These are phyloP conservation scores for Mortierella hygrophila DNA, from an alignment of 192 early-diverging fungal species.

Conservation along the genomic window DNA sequence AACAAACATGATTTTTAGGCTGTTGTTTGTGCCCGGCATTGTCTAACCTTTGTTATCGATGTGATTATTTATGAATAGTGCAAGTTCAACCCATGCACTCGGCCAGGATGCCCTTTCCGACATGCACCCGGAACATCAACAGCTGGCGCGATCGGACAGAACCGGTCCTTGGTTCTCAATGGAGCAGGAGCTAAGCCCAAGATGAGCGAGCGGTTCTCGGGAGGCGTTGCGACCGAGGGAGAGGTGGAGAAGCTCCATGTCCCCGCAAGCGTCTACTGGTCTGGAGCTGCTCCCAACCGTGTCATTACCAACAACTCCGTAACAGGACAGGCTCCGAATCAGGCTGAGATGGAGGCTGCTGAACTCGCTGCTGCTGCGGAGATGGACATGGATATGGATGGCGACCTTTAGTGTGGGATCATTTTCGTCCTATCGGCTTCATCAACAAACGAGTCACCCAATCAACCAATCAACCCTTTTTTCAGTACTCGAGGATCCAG, in stretches of 20 bases:
- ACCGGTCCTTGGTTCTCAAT: constrained; percentile 43
- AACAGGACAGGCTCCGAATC: not conserved
- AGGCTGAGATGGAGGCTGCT: constrained; percentile 5
- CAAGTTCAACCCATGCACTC: constrained; percentile 55
- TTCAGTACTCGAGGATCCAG: not conserved
- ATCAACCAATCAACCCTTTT: not conserved
- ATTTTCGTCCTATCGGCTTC: not conserved
- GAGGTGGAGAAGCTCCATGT: constrained; percentile 49
- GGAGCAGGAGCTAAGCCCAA: not conserved
- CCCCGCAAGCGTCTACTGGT: constrained; percentile 40
- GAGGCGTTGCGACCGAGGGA: constrained; percentile 17
- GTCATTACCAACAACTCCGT: not conserved
- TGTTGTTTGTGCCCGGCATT: not conserved
- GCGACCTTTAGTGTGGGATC: not conserved
- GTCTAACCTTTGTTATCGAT: not conserved
- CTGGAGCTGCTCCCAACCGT: constrained; percentile 27
- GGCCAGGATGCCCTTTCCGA: constrained; percentile 40
- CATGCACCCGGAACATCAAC: constrained; percentile 19
- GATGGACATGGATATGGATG: constrained; percentile 53
- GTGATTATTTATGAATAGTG: constrained; percentile 14
- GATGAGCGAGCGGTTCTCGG: constrained; percentile 45
- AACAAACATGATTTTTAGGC: not conserved
- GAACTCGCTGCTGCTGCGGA: constrained; percentile 16
- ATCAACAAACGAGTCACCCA: not conserved
- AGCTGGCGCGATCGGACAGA: constrained; percentile 4